Base-by-base conservation (phyloP, 441 rosid species). In the Oxalis stricta region DNA sequence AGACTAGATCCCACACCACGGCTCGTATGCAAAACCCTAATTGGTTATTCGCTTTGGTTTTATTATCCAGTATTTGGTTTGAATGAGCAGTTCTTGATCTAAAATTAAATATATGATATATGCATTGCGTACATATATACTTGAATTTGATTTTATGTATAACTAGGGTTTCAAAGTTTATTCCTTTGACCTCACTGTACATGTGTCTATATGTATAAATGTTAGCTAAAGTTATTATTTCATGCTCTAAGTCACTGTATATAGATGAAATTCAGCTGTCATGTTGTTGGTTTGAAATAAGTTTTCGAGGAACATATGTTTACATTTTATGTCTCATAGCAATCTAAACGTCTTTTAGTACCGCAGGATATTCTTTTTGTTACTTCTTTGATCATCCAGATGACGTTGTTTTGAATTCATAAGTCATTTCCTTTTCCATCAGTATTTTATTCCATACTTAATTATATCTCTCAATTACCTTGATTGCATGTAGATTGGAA, bases 1-100 rank as follows among this genome's bases (percentile, higher is more conserved):
- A n/a, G n/a, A n/a, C n/a, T n/a, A n/a, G n/a, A n/a, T n/a, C n/a
- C n/a, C n/a, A n/a, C n/a, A n/a, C 19, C 38, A 7, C 31, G 22
- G 48, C 11, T 34, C 29, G 64, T 52, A 35, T 51, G 41, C 39
- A 16, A 68, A 76, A 73, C 87, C 84, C 95, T 84, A 80, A 65
- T 59, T 47, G 49, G 33, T 42, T 49, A 37, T 18, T 40, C 11
- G 10, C 12, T 34, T 38, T 56, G 44, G 18, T 56, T 56, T 61
- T 47, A 22, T 63, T 38, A 46, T 52, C 32, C 38, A 51, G 34
- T 44, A 55, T 68, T 34, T 38, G 24, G 63, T 52, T 53, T 44
- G 29, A 32, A 36, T 55, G 44, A 50, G 38, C 50, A 14, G 46
- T 24, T 60, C 32, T 7, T 32, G 21, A 31, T 37, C 52, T 13